These are phyloP conservation scores for Dicorynia guianensis DNA, from an alignment of 306 rosid genomes.

Conservation along the genomic window DNA sequence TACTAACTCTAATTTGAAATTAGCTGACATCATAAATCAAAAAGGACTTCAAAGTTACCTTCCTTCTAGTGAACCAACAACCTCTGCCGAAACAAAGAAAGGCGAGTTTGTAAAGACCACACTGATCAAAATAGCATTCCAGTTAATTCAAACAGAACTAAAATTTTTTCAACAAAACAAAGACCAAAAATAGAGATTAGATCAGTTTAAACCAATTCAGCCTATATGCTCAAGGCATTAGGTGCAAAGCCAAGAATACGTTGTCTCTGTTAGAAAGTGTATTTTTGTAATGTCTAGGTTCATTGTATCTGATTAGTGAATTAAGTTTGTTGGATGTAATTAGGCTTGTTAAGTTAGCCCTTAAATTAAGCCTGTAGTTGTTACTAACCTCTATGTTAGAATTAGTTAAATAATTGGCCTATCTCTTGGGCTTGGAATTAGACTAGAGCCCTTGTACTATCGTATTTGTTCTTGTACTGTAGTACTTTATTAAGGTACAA, in stretches of 20 bases:
- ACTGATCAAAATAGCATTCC: conserved; percentile 54
- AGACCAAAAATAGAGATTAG: conserved; percentile 4
- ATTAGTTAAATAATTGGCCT: too few species aligned
- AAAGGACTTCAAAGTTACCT: conserved; percentile 52
- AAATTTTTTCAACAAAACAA: conserved; percentile 24
- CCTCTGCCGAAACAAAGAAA: conserved; percentile 93
- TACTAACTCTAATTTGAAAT: conserved; percentile 23
- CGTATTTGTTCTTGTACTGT: too few species aligned
- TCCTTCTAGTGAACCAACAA: conserved; percentile 68
- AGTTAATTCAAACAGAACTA: conserved; percentile 42
- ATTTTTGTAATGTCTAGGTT: too few species aligned
- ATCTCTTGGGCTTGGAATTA: too few species aligned
- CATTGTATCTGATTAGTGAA: too few species aligned
- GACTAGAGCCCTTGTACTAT: too few species aligned
- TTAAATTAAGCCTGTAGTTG: too few species aligned
- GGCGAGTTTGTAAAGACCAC: conserved; percentile 93
- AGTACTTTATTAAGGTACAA: too few species aligned
- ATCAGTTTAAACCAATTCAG: neutral
- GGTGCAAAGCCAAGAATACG: neutral
- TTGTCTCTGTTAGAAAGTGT: neutral
- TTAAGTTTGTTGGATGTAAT: too few species aligned
- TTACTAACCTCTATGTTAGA: too few species aligned
- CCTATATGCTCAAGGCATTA: conserved; percentile 7
- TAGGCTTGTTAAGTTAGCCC: too few species aligned
- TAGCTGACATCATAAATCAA: conserved; percentile 4